Percentiles rank a stretch among this genome's conserved stretches.
phyloP scores from a whole-genome alignment of 1,284 basidiomycete genomes.

The Cryptococcus deneoformans region DNA sequence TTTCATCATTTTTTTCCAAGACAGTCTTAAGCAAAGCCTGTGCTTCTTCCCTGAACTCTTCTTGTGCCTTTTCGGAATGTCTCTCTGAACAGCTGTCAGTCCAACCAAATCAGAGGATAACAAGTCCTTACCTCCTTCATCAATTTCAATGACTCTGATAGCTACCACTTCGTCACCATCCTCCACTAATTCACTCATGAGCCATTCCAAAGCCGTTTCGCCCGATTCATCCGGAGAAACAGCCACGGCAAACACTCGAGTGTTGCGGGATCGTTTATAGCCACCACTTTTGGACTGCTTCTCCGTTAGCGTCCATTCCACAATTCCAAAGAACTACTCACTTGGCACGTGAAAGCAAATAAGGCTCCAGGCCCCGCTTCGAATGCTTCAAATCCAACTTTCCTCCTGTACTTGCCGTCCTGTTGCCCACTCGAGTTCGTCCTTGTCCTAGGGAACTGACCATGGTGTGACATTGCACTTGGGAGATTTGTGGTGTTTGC shows the following conservation, averaged over 20 bases:
- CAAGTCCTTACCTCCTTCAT: conserved; percentile 61
- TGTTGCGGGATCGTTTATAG: conserved; percentile 73
- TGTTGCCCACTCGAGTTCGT: conserved; percentile 33
- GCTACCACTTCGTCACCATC: conserved; percentile 95
- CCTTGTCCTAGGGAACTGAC: conserved; percentile 29
- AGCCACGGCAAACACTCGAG: conserved; percentile 87
- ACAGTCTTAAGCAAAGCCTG: conserved; percentile 76
- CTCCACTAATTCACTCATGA: conserved; percentile 78
- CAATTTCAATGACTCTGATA: conserved; percentile 82
- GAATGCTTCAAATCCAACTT: conserved; percentile 83
- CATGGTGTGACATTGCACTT: conserved; percentile 14
- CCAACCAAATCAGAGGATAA: not conserved
- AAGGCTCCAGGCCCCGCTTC: conserved; percentile 57
- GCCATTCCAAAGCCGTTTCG: conserved; percentile 80
- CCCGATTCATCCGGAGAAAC: conserved; percentile 86
- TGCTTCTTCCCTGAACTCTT: conserved; percentile 83
- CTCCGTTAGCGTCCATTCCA: not conserved
- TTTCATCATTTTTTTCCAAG: conserved; percentile 73
- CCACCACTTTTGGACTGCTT: conserved; percentile 74
- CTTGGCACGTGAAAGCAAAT: conserved; percentile 53
- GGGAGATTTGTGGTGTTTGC: conserved; percentile 10
- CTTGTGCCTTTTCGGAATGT: conserved; percentile 57
- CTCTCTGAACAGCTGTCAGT: conserved; percentile 57
- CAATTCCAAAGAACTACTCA: conserved; percentile 22
- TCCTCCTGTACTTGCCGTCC: conserved; percentile 66